Evolutionary conservation across 345 rosid genomes (phyloP), one percentile per base, ranked within the genome.

Genomic region (Citrus hindsii): DNA sequence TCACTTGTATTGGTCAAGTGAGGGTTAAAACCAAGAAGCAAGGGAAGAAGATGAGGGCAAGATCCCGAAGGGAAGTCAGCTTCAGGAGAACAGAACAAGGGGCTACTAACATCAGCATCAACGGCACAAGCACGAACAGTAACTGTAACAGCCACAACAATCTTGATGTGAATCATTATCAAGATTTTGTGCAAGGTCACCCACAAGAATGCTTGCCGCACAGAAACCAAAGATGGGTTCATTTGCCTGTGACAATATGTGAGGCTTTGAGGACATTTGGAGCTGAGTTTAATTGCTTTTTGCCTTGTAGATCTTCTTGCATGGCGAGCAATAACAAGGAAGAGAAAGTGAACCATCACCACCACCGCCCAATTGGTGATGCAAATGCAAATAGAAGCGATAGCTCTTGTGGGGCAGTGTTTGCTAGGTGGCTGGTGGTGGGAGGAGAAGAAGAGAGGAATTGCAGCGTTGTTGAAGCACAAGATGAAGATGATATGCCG

Each of bases 1-100:
- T 95, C 24, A 93, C 99, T 55, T 95, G 99, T 64, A 93, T 95
- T n/a, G 99, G 99, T 10, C 99, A 93, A 67, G 99, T 95, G n/a
- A 83, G 99, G 42, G 99, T 95, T 6, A 95, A 95, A 87, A 92
- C 99, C 18, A 95, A 94, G 88, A 95, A 93, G 80, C 97, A 95
- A 59, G 92, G 91, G 22, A 93, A 87, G 87, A 93, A 90, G 85
- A 82, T 91, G 67, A 77, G 91, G 75, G 83, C 92, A 22, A 87
- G 93, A 90, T 91, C 97, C 37, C 83, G 86, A 73, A 90, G 92
- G 7, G 97, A 93, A 61, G 82, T 84, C 14, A 91, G 95, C 69
- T 93, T 93, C 74, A 83, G 94, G 69, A 92, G 88, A 80, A 76
- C 83, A 21, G 93, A 88, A 28, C 85, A 77, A 33, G 40, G 27